These are phyloP conservation scores for Kokia cookei DNA, from an alignment of 441 rosid genomes.

Conservation along the genomic window DNA sequence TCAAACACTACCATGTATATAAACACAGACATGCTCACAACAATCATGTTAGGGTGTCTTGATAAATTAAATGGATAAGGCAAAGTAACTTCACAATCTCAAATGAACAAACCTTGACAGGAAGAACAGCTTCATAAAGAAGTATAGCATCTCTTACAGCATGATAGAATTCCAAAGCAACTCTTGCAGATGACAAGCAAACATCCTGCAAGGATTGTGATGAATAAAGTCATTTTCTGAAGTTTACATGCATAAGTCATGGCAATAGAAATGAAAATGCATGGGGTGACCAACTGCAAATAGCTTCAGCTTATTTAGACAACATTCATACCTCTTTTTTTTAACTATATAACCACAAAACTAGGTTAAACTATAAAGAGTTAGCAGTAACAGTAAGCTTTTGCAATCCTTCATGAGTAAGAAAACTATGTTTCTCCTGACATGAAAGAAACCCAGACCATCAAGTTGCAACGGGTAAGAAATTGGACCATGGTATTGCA, in stretches of 20 bases:
- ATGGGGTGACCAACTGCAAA: not conserved
- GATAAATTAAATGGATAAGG: not conserved
- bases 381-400: not conserved
- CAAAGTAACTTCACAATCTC: not conserved
- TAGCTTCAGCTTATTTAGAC: not conserved
- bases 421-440: not conserved
- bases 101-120: slow-evolving; percentile 75
- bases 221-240: slow-evolving; percentile 13
- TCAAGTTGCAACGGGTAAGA: not conserved
- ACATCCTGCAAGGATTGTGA: slow-evolving; percentile 55
- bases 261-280: not conserved
- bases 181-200: slow-evolving; percentile 83
- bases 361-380: not conserved
- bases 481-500: not conserved
- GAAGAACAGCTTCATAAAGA: slow-evolving; percentile 88
- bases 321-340: not conserved
- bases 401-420: not conserved
- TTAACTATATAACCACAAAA: not conserved
- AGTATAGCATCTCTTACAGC: slow-evolving; percentile 86
- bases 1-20: not conserved
- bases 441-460: not conserved
- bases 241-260: not conserved
- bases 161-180: slow-evolving; percentile 76
- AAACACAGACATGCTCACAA: not conserved
- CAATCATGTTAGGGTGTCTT: not conserved